phyloP scores from a whole-genome alignment of 208 protist genomes.

The Trypanosoma avium region DNA sequence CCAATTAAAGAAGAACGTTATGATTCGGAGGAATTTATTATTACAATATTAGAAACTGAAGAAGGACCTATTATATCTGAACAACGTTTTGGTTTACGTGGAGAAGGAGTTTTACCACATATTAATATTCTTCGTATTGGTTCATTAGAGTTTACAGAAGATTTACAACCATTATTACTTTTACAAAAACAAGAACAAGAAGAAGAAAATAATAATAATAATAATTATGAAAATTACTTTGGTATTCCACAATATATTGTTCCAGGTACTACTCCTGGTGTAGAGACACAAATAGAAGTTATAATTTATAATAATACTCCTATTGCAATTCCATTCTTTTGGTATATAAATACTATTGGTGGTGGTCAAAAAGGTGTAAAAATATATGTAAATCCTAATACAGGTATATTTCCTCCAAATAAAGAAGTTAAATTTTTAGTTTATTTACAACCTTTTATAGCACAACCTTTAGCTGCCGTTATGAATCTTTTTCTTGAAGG shows the following conservation, averaged over 20 bases:
- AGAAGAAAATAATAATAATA: slow-evolving; percentile 38
- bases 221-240: slow-evolving; percentile 21
- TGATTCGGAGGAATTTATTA: slow-evolving; percentile 39
- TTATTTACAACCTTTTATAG: slow-evolving; percentile 31
- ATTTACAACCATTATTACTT: not conserved
- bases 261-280: slow-evolving; percentile 55
- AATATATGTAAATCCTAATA: slow-evolving; percentile 26
- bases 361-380: slow-evolving; percentile 7
- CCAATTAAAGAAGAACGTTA: slow-evolving; percentile 54
- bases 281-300: slow-evolving; percentile 46
- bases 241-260: slow-evolving; percentile 47
- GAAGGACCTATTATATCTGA: slow-evolving; percentile 45
- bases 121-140: slow-evolving; percentile 62
- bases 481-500: slow-evolving; percentile 76
- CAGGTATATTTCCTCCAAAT: slow-evolving; percentile 34
- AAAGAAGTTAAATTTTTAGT: slow-evolving; percentile 34
- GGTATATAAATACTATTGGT: slow-evolving; percentile 28
- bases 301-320: slow-evolving; percentile 63
- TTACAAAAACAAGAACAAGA: slow-evolving; percentile 27
- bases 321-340: slow-evolving; percentile 63
- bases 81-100: slow-evolving; percentile 53
- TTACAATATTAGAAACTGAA: slow-evolving; percentile 44
- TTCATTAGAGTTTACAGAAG: slow-evolving; percentile 29
- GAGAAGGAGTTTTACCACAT: slow-evolving; percentile 65
- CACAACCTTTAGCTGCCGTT: slow-evolving; percentile 39